Evolutionary conservation across 2,329 filamentous ascomycete species (phyloP).

Genomic region (Apiospora malaysiana): DNA sequence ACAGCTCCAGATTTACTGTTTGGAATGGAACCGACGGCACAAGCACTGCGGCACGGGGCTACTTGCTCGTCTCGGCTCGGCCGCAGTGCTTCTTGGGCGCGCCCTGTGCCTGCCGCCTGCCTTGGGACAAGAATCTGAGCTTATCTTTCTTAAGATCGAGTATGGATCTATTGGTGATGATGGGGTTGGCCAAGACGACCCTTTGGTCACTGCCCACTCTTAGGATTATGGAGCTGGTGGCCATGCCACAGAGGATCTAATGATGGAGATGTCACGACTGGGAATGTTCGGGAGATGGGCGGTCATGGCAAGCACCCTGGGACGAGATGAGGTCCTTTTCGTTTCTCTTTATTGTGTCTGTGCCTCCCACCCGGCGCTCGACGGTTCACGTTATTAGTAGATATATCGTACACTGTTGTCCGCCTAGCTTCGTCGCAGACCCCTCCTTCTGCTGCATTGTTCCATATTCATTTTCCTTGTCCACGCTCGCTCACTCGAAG

Average conservation of each 20-base stretch:
- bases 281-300: neutral
- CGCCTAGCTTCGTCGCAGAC: neutral
- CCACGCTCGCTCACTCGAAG: neutral
- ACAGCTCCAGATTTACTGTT: neutral
- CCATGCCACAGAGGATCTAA: neutral
- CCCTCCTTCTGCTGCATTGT: neutral
- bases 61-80: neutral
- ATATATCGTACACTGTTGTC: neutral
- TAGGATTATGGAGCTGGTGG: neutral
- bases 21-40: neutral
- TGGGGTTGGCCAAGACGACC: neutral
- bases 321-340: neutral
- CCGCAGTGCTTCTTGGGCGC: neutral
- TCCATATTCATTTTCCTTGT: neutral
- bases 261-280: constrained; percentile 2
- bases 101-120: too few relatives aligned
- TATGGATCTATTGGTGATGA: neutral
- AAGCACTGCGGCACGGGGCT: neutral
- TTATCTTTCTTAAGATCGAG: neutral
- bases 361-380: neutral
- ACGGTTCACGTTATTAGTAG: neutral
- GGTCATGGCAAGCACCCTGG: neutral
- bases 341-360: neutral
- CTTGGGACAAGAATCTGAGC: constrained; percentile 8
- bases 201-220: neutral